These are phyloP conservation scores for Bolboschoenoplectus hybrid DNA, from an alignment of 202 grass and related monocot species.

Conservation along the genomic window DNA sequence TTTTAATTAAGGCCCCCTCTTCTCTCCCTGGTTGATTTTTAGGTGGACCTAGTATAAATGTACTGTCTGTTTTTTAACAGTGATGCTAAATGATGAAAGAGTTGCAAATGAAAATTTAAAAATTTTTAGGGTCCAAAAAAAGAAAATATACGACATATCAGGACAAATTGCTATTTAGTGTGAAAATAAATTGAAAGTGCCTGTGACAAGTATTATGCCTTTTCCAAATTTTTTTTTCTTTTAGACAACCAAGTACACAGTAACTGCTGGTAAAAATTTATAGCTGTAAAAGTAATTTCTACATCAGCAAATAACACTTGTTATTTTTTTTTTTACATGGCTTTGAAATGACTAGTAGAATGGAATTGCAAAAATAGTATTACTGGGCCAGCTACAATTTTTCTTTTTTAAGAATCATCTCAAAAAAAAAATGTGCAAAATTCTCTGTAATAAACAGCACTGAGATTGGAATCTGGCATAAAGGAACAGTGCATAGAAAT, in stretches of 20 bases:
- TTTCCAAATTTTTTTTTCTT: neutral
- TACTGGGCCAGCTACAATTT: neutral
- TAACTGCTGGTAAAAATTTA: neutral
- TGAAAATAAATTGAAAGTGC: neutral
- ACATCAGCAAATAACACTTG: neutral
- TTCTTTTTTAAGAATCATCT: neutral
- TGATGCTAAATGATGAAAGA: neutral
- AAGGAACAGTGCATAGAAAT: slow-evolving; percentile 17
- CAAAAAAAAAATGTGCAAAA: slow-evolving; percentile 9
- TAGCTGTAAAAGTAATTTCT: neutral
- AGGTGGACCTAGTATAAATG: too few relatives aligned
- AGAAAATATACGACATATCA: neutral
- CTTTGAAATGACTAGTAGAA: neutral
- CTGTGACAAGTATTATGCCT: too few relatives aligned
- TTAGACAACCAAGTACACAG: neutral
- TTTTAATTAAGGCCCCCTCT: too few relatives aligned
- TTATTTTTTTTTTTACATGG: neutral
- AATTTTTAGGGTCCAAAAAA: neutral
- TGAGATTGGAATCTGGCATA: slow-evolving; percentile 36
- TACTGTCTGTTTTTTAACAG: neutral
- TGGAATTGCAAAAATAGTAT: neutral
- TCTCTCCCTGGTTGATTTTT: too few relatives aligned
- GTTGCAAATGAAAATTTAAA: neutral
- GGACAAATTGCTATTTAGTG: neutral
- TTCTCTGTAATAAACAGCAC: neutral